A percentile compares a stretch with the other conserved stretches of the same genome.
phyloP scores from a whole-genome alignment of 176 grass and related monocot genomes.

The Secale cereale region DNA sequence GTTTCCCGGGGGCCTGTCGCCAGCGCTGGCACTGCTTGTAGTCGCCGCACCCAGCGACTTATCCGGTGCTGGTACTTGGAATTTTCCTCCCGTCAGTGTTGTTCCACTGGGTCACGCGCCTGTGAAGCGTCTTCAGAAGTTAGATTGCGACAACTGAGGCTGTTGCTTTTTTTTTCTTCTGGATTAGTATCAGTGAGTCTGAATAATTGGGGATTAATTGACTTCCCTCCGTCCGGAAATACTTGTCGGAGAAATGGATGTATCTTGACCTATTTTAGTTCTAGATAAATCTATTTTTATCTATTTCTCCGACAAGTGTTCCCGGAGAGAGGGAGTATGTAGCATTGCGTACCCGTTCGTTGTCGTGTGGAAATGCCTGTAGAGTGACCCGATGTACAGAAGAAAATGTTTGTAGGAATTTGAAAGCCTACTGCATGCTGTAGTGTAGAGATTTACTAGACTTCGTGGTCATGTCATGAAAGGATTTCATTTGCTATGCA shows the following conservation, averaged over 20 bases:
- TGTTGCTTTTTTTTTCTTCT: not conserved
- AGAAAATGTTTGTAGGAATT: not conserved
- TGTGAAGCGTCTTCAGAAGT: not conserved
- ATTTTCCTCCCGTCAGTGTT: not conserved
- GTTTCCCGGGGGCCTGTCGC: not conserved
- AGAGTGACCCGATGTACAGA: not conserved
- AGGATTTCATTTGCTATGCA: conserved; percentile 28
- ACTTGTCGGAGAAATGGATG: too few relatives aligned
- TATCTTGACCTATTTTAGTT: too few relatives aligned
- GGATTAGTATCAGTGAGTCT: not conserved
- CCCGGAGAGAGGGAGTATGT: not conserved
- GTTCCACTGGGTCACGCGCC: not conserved
- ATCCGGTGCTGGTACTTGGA: not conserved
- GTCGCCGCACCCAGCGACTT: not conserved
- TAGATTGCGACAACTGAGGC: not conserved
- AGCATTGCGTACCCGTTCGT: not conserved
- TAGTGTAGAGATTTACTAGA: not conserved
- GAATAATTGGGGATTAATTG: not conserved
- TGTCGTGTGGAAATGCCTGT: not conserved
- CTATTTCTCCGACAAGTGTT: too few relatives aligned
- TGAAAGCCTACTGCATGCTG: not conserved
- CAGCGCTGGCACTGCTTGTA: not conserved
- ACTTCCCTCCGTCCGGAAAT: not conserved
- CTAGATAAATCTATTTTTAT: too few relatives aligned
- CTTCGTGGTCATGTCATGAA: not conserved